Base-by-base conservation (phyloP, 148 eudicot genomes). In the Arbutus unedo region DNA sequence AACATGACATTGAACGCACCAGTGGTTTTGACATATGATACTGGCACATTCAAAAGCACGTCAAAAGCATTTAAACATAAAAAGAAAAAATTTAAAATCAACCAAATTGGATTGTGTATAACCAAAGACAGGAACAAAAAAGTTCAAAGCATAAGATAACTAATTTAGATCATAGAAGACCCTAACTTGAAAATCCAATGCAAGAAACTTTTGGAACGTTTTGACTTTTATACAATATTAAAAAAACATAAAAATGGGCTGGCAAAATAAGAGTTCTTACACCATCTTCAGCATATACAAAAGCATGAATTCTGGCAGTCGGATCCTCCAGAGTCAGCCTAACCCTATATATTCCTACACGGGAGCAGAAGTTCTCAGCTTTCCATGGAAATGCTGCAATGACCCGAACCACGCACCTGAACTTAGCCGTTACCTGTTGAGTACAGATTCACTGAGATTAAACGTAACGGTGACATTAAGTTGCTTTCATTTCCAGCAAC, bases 291-390 rank as follows among this genome's bases (percentile, higher is more conserved):
- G 85, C 94, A 87, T 85, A 94, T 16, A 96, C 70, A 86, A 76
- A 91, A 70, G 97, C 97, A 87, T 94, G 91, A 70, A 96, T 84
- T 88, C 97, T 89, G 56, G 93, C 94, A 77, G 95, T 94, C 43
- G 98, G 97, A 83, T 96, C 99, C 87, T 96, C 99, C 48, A 96
- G 88, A 45, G 97, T 94, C 79, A 96, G 85, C 81, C 91, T 91
- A 71, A 91, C 60, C 81, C 97, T 88, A 68, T 87, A 94, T 60
- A 79, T 84, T 78, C 93, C 93, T 57, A 38, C 11, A 21, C 92
- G 91, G 77, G 92, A 87, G 83, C 84, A 79, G 67, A 96, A 93
- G 80, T 93, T 90, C 83, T 92, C 90, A 55, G 88, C 88, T 53
- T 60, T 82, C 89, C 91, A 88, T 76, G 99, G 99, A 77, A 88